These are phyloP conservation scores for Apiotrichum sp. DNA, from an alignment of 1,284 basidiomycete species.

Conservation along the genomic window DNA sequence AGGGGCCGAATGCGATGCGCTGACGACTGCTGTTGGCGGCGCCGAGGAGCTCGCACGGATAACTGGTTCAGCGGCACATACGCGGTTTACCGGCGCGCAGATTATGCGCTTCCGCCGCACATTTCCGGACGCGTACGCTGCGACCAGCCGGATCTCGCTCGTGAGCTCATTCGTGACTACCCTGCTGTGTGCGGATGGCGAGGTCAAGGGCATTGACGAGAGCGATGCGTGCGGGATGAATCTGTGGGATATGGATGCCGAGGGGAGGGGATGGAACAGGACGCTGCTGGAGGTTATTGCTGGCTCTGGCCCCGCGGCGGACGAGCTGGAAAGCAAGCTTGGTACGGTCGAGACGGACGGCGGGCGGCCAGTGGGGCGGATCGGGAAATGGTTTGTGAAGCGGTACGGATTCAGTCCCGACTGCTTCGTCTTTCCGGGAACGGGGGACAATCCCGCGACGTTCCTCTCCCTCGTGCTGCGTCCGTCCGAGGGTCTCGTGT, in stretches of 20 bases:
- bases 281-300: conserved; percentile 52
- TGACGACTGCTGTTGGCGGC: conserved; percentile 63
- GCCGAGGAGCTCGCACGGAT: conserved; percentile 63
- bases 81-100: conserved; percentile 81
- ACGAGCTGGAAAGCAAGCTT: conserved; percentile 64
- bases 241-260: conserved; percentile 61
- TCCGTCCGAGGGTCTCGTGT: conserved; percentile 66
- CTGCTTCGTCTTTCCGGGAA: conserved; percentile 76
- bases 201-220: conserved; percentile 47
- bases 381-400: conserved; percentile 65
- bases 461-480: conserved; percentile 64
- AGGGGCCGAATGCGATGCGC: conserved; percentile 61
- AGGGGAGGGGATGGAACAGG: conserved; percentile 64
- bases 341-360: conserved; percentile 67
- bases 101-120: conserved; percentile 65
- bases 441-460: conserved; percentile 87
- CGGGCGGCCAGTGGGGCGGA: conserved; percentile 61
- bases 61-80: conserved; percentile 78
- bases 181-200: conserved; percentile 55
- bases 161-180: conserved; percentile 80
- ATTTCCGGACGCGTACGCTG: conserved; percentile 58
- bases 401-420: conserved; percentile 70
- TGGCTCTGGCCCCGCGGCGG: conserved; percentile 50
- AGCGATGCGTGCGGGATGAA: conserved; percentile 87
- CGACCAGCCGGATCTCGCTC: conserved; percentile 67